Evolutionary conservation across 768 basidiomycete genomes (phyloP).

Genomic region (Saitozyma podzolica): DNA sequence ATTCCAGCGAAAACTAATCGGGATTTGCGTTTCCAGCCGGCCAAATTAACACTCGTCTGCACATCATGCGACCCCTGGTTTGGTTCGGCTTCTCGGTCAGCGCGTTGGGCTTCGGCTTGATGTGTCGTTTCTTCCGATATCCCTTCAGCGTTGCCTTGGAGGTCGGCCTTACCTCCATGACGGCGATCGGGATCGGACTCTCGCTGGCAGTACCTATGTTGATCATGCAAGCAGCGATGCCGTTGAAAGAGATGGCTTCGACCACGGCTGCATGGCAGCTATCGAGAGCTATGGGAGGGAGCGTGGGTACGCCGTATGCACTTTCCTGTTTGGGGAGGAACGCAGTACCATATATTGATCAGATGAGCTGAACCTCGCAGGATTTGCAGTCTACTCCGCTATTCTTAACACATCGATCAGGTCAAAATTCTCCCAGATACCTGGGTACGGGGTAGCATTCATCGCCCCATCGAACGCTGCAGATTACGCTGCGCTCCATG

Average conservation of each 20-base stretch:
- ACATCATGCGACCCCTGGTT: conserved; percentile 45
- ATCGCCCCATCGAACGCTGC: conserved; percentile 33
- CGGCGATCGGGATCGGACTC: conserved; percentile 42
- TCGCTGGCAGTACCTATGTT: conserved; percentile 41
- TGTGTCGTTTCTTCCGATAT: conserved; percentile 30
- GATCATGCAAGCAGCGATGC: conserved; percentile 49
- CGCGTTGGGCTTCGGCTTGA: conserved; percentile 33
- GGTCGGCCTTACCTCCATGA: conserved; percentile 37
- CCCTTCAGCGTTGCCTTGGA: conserved; percentile 22
- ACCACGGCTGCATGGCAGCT: conserved; percentile 42
- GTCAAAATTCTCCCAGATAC: conserved; percentile 33
- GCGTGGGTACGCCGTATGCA: conserved; percentile 23
- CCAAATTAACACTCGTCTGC: conserved; percentile 38
- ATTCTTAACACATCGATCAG: conserved; percentile 43
- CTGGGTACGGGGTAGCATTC: conserved; percentile 45
- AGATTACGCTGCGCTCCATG: conserved; percentile 44
- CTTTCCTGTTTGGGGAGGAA: too few species aligned
- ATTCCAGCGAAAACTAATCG: background rate
- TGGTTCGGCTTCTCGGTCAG: conserved; percentile 46
- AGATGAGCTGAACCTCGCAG: conserved; percentile 8
- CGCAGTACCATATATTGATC: too few species aligned
- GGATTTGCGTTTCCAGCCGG: conserved; percentile 25
- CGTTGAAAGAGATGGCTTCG: conserved; percentile 50
- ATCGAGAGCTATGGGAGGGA: conserved; percentile 44
- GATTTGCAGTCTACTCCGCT: conserved; percentile 44